Base-by-base conservation (phyloP, 2,329 filamentous ascomycete species). In the Neurospora sp. region DNA sequence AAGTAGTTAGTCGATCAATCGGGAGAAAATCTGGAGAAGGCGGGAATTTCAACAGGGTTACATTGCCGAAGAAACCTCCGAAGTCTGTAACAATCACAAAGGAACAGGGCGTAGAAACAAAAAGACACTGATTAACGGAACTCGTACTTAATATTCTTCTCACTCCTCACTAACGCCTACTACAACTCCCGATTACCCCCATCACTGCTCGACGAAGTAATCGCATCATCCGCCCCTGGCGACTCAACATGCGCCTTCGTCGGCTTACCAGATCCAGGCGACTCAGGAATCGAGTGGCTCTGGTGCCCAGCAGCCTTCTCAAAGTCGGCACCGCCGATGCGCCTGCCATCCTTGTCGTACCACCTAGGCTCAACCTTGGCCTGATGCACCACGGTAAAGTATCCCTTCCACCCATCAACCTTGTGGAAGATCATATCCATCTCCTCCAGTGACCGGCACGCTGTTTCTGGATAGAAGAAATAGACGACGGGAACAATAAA, bases 351-450 rank as follows among this genome's bases (percentile, higher is more conserved):
- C 81, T 86, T 87, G 71, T 85, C 86, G 74, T 88, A 89, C 43
- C 85, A 82, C 5, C 80, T 81, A 0, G 87, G 87, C 78, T 87
- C 85, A 7, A 84, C 76, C 40, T 75, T 75, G 2, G 83, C 83
- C 17, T 80, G 76, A 33, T 75, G 71, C 13, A 85, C 83, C 13
- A 84, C 81, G 17, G 78, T 76, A 68, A 84, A 79, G 72, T 79
- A 80, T 38, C 79, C 81, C 70, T 72, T 73, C 72, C 72, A 72
- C 3, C 85, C 85, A 28, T 80, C 79, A 1, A 85, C 84, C 75
- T 88, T 87, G 73, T 85, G 83, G 79, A 89, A 90, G 75, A 90
- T 89, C 73, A 79, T 80, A 74, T 90, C 88, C 85, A 91, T 90
- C 76, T 90, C 88, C 77, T 91, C 88, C 23, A 91, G 83, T 1